Evolutionary conservation across 179 eudicot species (phyloP).

Genomic region (Camellia oleifera): DNA sequence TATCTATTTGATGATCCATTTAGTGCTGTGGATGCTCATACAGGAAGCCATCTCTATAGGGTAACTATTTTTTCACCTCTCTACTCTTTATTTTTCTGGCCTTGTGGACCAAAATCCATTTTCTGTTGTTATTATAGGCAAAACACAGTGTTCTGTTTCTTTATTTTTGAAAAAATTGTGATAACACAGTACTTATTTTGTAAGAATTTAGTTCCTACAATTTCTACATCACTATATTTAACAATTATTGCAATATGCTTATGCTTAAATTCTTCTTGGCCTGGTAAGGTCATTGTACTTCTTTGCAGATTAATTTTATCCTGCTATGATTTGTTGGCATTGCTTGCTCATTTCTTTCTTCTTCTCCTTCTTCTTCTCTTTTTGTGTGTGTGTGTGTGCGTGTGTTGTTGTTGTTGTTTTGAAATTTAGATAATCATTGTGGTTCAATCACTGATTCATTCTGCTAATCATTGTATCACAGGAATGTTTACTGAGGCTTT

Average conservation of each 20-base stretch:
- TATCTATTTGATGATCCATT: slow-evolving; percentile 62
- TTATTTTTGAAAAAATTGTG: too few species aligned
- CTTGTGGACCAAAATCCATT: too few species aligned
- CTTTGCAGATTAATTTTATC: neutral
- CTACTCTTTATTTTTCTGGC: neutral
- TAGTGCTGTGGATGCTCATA: slow-evolving; percentile 58
- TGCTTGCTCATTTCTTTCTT: neutral
- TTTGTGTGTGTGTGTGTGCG: too few species aligned
- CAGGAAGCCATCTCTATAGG: slow-evolving; percentile 43
- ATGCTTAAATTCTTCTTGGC: too few species aligned
- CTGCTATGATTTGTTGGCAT: neutral
- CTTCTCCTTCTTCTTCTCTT: neutral
- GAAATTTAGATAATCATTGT: neutral
- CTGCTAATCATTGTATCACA: slow-evolving; percentile 19
- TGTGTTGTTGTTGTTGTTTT: neutral
- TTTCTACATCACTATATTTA: too few species aligned
- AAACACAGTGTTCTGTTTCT: neutral
- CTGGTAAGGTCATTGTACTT: neutral
- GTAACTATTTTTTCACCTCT: slow-evolving; percentile 12
- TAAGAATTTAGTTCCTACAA: too few species aligned
- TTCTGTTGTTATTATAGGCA: too few species aligned
- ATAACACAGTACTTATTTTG: too few species aligned
- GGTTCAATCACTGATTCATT: neutral
- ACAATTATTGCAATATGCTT: too few species aligned
- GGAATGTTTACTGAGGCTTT: slow-evolving; percentile 68